Evolutionary conservation across 208 protist species (phyloP), one percentile per base, ranked within the genome.

Genomic region (Angomonas deanei): DNA sequence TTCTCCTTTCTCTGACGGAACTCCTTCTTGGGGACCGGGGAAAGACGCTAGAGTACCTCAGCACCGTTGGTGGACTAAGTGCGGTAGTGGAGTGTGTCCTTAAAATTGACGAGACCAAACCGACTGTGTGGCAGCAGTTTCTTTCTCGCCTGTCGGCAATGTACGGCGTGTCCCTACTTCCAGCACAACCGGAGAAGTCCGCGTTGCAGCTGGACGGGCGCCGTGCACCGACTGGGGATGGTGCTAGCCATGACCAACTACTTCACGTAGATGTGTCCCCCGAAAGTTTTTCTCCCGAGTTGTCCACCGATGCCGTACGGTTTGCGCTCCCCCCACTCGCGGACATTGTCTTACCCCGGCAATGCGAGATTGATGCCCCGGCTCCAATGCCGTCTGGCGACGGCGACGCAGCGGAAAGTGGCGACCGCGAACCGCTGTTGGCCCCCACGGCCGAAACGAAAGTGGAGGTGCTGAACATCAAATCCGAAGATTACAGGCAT

Each of bases 241-340:
- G 6, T 30, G 6, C 6, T 15, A 17, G 2, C 4, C 21, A 1
- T 19, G 34, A 24, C 31, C 46, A 49, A 3, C 61, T 83, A 5
- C 68, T 90, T 19, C 68, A 71, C 11, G 68, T 91, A 0, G 88
- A 94, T 59, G 42, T 57, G 19, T 38, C 74, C 30, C 77, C 80
- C 1, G 66, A 58, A 11, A 58, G 42, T 23, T 87, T 88, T 64
- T 91, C 88, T 0, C 84, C 88, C 6, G 88, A 94, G 68, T 77
- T 94, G 54, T 27, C 10, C 15, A 34, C 36, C 50, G 30, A 19
- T n/a, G 28, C 13, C 39, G 42, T 32, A 31, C 53, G n/a, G 23
- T 34, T 59, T n/a, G 50, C 47, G 38, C 56, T 83, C 48, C 64
- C 53, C 17, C 27, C 27, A 0, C 61, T 64, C 15, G 32, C 46